These are phyloP conservation scores for Drechslera avenae DNA, from an alignment of 2,329 filamentous ascomycete genomes.

Conservation along the genomic window DNA sequence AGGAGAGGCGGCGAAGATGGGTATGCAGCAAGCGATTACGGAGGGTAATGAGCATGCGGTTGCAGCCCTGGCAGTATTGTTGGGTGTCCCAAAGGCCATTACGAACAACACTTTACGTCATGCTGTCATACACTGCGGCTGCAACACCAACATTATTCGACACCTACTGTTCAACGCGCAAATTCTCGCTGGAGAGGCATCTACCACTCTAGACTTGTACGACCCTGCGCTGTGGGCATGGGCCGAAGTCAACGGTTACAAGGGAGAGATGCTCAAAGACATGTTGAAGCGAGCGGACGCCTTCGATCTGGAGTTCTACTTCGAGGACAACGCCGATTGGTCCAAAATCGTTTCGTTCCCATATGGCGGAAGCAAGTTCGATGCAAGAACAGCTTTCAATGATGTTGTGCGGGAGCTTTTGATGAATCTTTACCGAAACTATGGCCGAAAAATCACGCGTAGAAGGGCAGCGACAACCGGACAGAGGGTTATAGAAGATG, in stretches of 20 bases:
- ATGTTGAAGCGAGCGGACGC: conserved; percentile 40
- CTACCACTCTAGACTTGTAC: conserved; percentile 38
- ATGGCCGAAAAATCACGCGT: conserved; percentile 42
- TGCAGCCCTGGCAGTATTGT: conserved; percentile 40
- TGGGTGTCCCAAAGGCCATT: conserved; percentile 38
- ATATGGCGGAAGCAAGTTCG: conserved; percentile 42
- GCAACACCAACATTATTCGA: conserved; percentile 35
- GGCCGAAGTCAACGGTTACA: conserved; percentile 37
- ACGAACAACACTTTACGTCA: conserved; percentile 36
- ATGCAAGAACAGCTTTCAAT: conserved; percentile 33
- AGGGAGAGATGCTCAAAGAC: conserved; percentile 34
- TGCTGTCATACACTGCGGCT: conserved; percentile 39
- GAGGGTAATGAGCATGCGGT: conserved; percentile 39
- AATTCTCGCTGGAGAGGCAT: conserved; percentile 26
- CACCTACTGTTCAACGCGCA: conserved; percentile 46
- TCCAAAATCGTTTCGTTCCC: conserved; percentile 40
- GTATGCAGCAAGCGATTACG: conserved; percentile 36
- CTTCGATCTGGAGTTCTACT: conserved; percentile 44
- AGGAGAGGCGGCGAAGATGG: conserved; percentile 41
- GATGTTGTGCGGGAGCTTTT: conserved; percentile 35
- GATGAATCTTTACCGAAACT: conserved; percentile 37
- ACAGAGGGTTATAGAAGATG: conserved; percentile 2
- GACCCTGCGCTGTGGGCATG: conserved; percentile 44
- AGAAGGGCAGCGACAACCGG: conserved; percentile 9
- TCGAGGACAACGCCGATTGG: conserved; percentile 36